A percentile compares a stretch with the other conserved stretches of the same genome.
phyloP scores from a whole-genome alignment of 129 eudicot genomes.

The Escallonia herrerae region DNA sequence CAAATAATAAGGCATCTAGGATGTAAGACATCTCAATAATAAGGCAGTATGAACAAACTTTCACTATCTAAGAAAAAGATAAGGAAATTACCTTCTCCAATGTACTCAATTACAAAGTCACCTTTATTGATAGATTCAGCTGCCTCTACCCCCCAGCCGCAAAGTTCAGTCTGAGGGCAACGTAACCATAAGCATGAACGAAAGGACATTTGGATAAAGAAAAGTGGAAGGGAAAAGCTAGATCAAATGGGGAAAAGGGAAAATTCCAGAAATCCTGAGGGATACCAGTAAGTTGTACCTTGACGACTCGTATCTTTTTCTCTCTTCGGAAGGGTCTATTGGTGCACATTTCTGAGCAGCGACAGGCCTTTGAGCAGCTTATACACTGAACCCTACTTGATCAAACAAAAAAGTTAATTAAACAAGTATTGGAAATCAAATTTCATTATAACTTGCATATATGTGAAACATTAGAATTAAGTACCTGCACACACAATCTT shows the following conservation, averaged over 20 bases:
- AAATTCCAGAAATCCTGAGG: neutral
- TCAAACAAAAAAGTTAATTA: conserved; percentile 3
- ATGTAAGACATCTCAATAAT: neutral
- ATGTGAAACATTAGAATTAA: conserved; percentile 14
- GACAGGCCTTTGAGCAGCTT: conserved; percentile 90
- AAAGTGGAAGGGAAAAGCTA: neutral
- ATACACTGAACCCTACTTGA: conserved; percentile 72
- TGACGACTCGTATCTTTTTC: conserved; percentile 66
- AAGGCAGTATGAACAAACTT: neutral
- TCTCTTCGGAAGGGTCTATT: conserved; percentile 88
- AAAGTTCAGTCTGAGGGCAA: conserved; percentile 51
- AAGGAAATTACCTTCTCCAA: conserved; percentile 72
- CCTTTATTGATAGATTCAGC: conserved; percentile 68
- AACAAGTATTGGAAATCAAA: neutral
- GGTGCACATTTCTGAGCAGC: conserved; percentile 68
- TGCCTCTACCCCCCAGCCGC: conserved; percentile 98
- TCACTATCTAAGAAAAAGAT: neutral
- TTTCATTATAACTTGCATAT: neutral
- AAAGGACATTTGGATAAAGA: no score
- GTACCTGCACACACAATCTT: conserved; percentile 93
- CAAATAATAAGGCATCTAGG: neutral
- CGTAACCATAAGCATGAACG: no score
- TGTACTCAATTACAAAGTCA: conserved; percentile 80
- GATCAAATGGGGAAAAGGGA: neutral
- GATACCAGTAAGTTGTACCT: conserved; percentile 30